Evolutionary conservation across 805 yeast species (phyloP).

Genomic region (Ogataea angusta): DNA sequence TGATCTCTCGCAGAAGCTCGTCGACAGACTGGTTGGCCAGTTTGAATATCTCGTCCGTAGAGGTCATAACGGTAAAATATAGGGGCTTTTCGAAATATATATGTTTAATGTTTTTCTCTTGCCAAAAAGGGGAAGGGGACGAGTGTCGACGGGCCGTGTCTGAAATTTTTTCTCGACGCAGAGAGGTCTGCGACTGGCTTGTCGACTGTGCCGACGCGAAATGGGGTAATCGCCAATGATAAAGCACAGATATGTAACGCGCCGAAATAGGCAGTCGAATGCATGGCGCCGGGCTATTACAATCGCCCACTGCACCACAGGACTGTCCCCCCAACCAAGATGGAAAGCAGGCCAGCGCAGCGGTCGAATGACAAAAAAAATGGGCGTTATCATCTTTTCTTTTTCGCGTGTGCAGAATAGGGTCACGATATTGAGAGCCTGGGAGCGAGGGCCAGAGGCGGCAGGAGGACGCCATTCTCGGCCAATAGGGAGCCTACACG

Average conservation of each 20-base stretch:
- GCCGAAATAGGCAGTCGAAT: constrained; percentile 2
- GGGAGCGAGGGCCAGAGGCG: too few species aligned
- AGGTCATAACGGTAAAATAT: constrained; percentile 6
- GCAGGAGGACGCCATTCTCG: neutral
- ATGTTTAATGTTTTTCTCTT: constrained; percentile 6
- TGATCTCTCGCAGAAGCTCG: constrained; percentile 34
- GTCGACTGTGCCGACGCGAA: neutral
- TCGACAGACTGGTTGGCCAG: constrained; percentile 38
- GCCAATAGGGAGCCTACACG: neutral
- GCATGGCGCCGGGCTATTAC: constrained; percentile 4
- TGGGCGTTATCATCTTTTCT: constrained; percentile 15
- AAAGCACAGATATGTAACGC: constrained; percentile 5
- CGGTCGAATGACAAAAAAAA: constrained; percentile 1
- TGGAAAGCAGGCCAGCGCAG: neutral
- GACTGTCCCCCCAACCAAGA: neutral
- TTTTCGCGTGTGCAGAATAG: constrained; percentile 1
- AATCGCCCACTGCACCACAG: constrained; percentile 2
- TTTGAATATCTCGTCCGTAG: constrained; percentile 24
- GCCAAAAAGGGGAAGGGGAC: constrained; percentile 4
- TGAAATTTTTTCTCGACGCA: neutral
- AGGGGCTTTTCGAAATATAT: constrained; percentile 9
- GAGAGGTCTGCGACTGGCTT: neutral
- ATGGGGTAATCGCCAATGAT: constrained; percentile 3
- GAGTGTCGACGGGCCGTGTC: neutral
- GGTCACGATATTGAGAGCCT: too few species aligned